A percentile compares a stretch with the other conserved stretches of the same genome.
phyloP scores from a whole-genome alignment of 148 eudicot genomes.

The Linanthus parryae region DNA sequence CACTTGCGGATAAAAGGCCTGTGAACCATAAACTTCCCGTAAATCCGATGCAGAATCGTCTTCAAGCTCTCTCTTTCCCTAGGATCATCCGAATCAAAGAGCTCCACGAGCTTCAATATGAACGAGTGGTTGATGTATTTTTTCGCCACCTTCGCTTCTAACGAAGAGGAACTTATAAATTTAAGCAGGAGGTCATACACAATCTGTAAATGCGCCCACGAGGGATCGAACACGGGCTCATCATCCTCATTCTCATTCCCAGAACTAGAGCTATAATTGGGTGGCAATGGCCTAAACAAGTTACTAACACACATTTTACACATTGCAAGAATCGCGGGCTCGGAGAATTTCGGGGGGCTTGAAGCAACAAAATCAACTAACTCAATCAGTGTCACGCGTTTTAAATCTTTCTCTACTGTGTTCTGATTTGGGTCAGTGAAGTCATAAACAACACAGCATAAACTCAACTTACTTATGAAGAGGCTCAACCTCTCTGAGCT shows the following conservation, averaged over 20 bases:
- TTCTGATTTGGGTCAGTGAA: constrained; percentile 60
- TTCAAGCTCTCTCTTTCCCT: constrained; percentile 85
- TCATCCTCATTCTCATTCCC: constrained; percentile 53
- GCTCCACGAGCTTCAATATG: constrained; percentile 63
- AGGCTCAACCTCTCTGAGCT: constrained; percentile 73
- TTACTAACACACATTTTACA: constrained; percentile 84
- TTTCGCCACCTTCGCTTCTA: constrained; percentile 81
- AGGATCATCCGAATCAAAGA: constrained; percentile 93
- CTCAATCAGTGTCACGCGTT: constrained; percentile 59
- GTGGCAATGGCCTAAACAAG: constrained; percentile 79
- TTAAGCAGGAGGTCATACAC: constrained; percentile 81
- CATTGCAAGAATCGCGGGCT: constrained; percentile 74
- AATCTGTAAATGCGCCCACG: constrained; percentile 84
- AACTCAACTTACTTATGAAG: constrained; percentile 80
- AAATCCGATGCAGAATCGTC: constrained; percentile 76
- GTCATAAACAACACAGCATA: constrained; percentile 79
- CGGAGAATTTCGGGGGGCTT: constrained; percentile 56
- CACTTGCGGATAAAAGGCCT: constrained; percentile 76
- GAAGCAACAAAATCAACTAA: constrained; percentile 70
- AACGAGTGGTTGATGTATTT: constrained; percentile 78
- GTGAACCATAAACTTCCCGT: constrained; percentile 96
- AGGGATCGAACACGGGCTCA: constrained; percentile 83
- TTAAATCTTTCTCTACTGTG: constrained; percentile 63
- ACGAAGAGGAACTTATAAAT: constrained; percentile 63
- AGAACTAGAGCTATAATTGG: constrained; percentile 39